These are phyloP conservation scores for Serendipita sp. DNA, from an alignment of 768 basidiomycete genomes.

Conservation along the genomic window DNA sequence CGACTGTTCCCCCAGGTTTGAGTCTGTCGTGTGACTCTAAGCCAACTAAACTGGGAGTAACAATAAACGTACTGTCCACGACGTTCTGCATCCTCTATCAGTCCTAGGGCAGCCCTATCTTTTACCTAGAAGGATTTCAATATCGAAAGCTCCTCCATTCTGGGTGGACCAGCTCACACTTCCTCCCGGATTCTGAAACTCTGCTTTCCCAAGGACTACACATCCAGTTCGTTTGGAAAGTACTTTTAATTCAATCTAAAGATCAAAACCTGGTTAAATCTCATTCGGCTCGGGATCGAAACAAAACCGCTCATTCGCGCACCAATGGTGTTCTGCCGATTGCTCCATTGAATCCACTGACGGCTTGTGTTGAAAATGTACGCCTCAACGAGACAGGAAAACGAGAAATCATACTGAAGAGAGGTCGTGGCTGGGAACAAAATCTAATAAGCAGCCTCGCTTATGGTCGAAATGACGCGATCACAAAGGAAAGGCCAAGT, in stretches of 20 bases:
- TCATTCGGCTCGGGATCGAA: neutral
- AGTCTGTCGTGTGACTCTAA: slow-evolving; percentile 31
- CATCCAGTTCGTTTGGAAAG: slow-evolving; percentile 73
- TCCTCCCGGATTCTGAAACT: slow-evolving; percentile 96
- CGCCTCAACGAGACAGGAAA: neutral
- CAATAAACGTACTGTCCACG: slow-evolving; percentile 46
- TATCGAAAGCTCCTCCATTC: too few species aligned
- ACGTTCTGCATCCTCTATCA: slow-evolving; percentile 74
- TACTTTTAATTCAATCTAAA: slow-evolving; percentile 63
- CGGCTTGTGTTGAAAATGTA: slow-evolving; percentile 26
- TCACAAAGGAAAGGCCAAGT: neutral
- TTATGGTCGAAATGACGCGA: neutral
- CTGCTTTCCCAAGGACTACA: slow-evolving; percentile 85
- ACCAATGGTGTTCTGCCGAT: slow-evolving; percentile 92
- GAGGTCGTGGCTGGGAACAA: neutral
- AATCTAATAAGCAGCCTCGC: neutral
- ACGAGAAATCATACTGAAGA: neutral
- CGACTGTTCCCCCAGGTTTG: slow-evolving; percentile 86
- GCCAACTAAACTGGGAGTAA: neutral
- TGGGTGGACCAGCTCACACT: slow-evolving; percentile 33
- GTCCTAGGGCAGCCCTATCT: slow-evolving; percentile 85
- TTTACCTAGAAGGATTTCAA: slow-evolving; percentile 25
- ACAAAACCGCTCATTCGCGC: slow-evolving; percentile 15
- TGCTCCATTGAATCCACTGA: slow-evolving; percentile 70
- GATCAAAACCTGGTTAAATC: neutral